Conservation (phyloP, 2,329 filamentous ascomycete species). For the Fusarium sp. region DNA sequence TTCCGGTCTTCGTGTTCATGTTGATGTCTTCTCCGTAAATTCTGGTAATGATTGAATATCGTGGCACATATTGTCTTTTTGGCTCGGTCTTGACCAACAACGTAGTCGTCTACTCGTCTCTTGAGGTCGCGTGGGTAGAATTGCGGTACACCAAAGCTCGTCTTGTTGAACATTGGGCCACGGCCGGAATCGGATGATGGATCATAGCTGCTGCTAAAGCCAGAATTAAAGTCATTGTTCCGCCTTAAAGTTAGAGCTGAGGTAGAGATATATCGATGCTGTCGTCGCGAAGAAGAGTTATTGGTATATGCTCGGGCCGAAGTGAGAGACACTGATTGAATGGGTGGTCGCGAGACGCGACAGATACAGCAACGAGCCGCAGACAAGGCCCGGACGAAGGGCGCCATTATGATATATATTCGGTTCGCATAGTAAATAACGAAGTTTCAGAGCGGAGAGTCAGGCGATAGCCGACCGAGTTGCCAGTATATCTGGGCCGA, state of each 20-base stretch:
- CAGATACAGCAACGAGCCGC: slow-evolving; percentile 29
- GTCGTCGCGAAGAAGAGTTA: slow-evolving; percentile 25
- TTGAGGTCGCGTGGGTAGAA: slow-evolving; percentile 81
- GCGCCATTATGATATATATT: slow-evolving; percentile 42
- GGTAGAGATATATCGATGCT: slow-evolving; percentile 46
- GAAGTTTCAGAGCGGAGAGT: slow-evolving; percentile 17
- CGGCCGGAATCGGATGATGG: slow-evolving; percentile 65
- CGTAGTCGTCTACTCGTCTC: slow-evolving; percentile 92
- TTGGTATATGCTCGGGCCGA: slow-evolving; percentile 8
- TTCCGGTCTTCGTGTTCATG: slow-evolving; percentile 77
- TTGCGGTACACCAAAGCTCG: slow-evolving; percentile 69
- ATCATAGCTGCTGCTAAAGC: slow-evolving; percentile 72
- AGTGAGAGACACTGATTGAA: slow-evolving; percentile 14
- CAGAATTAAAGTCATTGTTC: slow-evolving; percentile 66
- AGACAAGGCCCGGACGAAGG: slow-evolving; percentile 46
- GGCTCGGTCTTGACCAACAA: slow-evolving; percentile 93
- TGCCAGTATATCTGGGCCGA: slow-evolving; percentile 36
- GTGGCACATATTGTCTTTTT: slow-evolving; percentile 94
- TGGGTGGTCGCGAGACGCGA: slow-evolving; percentile 19
- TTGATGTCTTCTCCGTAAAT: slow-evolving; percentile 81
- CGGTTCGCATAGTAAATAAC: slow-evolving; percentile 43
- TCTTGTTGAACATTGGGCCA: slow-evolving; percentile 71
- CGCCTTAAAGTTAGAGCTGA: slow-evolving; percentile 54
- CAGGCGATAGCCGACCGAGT: slow-evolving; percentile 41
- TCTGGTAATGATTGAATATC: slow-evolving; percentile 97